Conservation (phyloP, 1,139 yeast genomes). For the Geotrichum europaeum region DNA sequence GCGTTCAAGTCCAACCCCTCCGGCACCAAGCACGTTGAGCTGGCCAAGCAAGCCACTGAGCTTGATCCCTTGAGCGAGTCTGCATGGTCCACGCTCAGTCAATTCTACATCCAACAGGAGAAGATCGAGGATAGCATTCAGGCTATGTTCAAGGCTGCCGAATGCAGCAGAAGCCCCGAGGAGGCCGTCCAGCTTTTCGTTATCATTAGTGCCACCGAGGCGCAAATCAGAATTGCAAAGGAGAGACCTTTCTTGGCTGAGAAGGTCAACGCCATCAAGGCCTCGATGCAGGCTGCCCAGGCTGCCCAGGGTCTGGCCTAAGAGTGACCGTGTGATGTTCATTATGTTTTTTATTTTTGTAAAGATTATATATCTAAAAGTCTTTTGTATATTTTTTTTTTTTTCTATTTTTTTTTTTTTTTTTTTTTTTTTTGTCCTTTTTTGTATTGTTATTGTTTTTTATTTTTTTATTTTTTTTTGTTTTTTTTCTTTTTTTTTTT, state of each 20-base stretch:
- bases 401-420: not conserved
- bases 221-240: constrained; percentile 28
- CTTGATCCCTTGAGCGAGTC: constrained; percentile 83
- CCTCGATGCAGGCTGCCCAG: constrained; percentile 2
- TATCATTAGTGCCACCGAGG: constrained; percentile 69
- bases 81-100: constrained; percentile 85
- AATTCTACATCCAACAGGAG: constrained; percentile 77
- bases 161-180: constrained; percentile 72
- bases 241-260: constrained; percentile 34
- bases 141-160: constrained; percentile 75
- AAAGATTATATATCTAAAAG: not conserved
- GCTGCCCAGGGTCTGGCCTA: constrained; percentile 3
- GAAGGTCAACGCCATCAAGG: constrained; percentile 25
- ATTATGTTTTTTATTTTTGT: not conserved
- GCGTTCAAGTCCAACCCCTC: constrained; percentile 32
- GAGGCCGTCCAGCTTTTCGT: constrained; percentile 90
- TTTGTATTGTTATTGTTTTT: too few relatives aligned
- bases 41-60: constrained; percentile 70
- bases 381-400: not conserved
- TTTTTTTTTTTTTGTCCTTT: too few relatives aligned
- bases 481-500: too few relatives aligned
- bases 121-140: constrained; percentile 74
- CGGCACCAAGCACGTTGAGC: constrained; percentile 55
- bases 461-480: not conserved
- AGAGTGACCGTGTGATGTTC: not conserved